Conservation (phyloP, 2,329 filamentous ascomycete genomes). For the Zasmidium citrigriseum region DNA sequence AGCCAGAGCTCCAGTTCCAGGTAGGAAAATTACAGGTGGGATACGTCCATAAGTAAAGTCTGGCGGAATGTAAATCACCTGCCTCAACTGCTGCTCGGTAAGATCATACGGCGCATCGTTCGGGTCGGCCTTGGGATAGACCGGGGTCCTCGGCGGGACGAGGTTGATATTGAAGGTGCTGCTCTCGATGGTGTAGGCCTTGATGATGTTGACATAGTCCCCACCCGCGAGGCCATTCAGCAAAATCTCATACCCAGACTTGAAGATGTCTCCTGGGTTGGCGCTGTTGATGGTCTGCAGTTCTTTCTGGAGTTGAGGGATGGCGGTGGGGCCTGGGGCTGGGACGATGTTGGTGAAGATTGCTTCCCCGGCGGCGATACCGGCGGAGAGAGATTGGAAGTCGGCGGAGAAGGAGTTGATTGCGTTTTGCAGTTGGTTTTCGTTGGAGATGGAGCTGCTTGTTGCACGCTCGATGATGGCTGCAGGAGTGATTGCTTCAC, state of each 20-base stretch:
- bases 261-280: slow-evolving; percentile 25
- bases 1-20: slow-evolving; percentile 54
- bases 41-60: slow-evolving; percentile 49
- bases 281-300: slow-evolving; percentile 18
- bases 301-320: slow-evolving; percentile 18
- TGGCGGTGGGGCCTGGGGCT: slow-evolving; percentile 22
- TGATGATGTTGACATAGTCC: slow-evolving; percentile 19
- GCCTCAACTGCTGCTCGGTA: slow-evolving; percentile 48
- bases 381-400: slow-evolving; percentile 15
- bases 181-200: slow-evolving; percentile 23
- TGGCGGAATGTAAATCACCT: slow-evolving; percentile 54
- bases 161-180: slow-evolving; percentile 31
- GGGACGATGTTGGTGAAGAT: slow-evolving; percentile 28
- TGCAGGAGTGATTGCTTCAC: slow-evolving; percentile 12
- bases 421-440: slow-evolving; percentile 19
- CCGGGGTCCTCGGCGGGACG: slow-evolving; percentile 19
- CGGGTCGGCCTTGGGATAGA: slow-evolving; percentile 41
- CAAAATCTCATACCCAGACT: slow-evolving; percentile 22
- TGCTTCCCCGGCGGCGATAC: slow-evolving; percentile 17
- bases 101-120: slow-evolving; percentile 53
- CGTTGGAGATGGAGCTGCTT: slow-evolving; percentile 15
- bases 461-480: background rate
- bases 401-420: slow-evolving; percentile 16
- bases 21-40: slow-evolving; percentile 53
- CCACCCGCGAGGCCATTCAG: slow-evolving; percentile 22